Percentiles rank a stretch among this genome's conserved stretches.
Conservation (phyloP, 1,139 yeast species). For the Debaryomyces sp. region DNA sequence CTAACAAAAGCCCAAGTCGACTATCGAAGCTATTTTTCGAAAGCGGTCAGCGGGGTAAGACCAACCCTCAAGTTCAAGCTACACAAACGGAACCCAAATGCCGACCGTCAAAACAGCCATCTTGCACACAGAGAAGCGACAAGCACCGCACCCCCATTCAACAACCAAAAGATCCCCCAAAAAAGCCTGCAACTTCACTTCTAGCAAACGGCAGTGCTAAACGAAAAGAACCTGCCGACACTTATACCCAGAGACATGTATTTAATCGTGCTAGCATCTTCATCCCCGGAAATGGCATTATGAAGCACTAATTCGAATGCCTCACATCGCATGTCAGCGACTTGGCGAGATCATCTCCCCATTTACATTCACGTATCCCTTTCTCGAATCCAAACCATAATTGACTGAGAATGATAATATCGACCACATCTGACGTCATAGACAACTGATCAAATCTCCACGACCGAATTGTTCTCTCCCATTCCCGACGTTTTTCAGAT, state of each 20-base stretch:
- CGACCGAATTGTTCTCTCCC: background rate
- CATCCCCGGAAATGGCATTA: background rate
- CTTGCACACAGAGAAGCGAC: background rate
- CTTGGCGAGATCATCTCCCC: background rate
- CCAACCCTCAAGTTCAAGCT: background rate
- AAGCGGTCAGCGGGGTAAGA: background rate
- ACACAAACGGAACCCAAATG: background rate
- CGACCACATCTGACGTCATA: background rate
- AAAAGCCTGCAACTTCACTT: background rate
- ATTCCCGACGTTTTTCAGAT: background rate
- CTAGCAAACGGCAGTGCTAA: background rate
- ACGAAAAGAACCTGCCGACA: background rate
- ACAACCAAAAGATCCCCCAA: constrained; percentile 5
- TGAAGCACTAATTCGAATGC: background rate
- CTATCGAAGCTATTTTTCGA: constrained; percentile 3
- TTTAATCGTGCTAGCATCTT: background rate
- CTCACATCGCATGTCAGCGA: background rate
- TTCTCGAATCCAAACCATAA: background rate
- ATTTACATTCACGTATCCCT: background rate
- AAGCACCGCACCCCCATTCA: background rate
- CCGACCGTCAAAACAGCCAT: background rate
- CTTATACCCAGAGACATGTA: constrained; percentile 2
- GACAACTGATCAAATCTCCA: background rate
- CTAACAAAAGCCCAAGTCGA: background rate
- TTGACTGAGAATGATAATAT: background rate